Percentiles rank a stretch among this genome's conserved stretches.
Conservation (phyloP, 1,284 basidiomycete species). For the Austroboletus novae-zelandiae region DNA sequence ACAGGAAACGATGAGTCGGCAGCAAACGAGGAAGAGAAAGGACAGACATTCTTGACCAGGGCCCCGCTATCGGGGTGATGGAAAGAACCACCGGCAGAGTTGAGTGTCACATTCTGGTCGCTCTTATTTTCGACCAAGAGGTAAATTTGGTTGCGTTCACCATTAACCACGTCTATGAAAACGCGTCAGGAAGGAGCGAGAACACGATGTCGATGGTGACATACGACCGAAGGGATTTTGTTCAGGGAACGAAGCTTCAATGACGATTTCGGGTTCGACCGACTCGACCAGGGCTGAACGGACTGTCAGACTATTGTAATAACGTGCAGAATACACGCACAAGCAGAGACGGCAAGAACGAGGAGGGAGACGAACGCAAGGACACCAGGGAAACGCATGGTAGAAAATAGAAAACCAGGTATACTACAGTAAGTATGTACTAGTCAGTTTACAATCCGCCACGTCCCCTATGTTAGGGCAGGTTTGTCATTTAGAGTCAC, state of each 20-base stretch:
- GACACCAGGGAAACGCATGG: constrained; percentile 24
- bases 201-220: constrained; percentile 33
- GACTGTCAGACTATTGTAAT: constrained; percentile 5
- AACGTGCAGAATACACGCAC: constrained; percentile 16
- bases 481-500: constrained; percentile 14
- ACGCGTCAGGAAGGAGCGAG: constrained; percentile 9
- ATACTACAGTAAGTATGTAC: neutral
- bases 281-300: constrained; percentile 18
- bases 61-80: constrained; percentile 64
- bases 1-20: constrained; percentile 4
- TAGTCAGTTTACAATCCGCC: constrained; percentile 2
- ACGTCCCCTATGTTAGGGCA: constrained; percentile 29
- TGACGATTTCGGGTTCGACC: constrained; percentile 52
- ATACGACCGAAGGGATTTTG: constrained; percentile 80
- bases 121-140: constrained; percentile 77
- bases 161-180: constrained; percentile 75
- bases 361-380: constrained; percentile 20
- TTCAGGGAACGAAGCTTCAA: constrained; percentile 70
- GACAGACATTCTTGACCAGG: constrained; percentile 73
- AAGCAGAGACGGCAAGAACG: constrained; percentile 21
- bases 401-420: neutral
- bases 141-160: constrained; percentile 73
- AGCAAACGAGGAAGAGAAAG: neutral
- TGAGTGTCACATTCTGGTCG: constrained; percentile 71
- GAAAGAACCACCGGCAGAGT: constrained; percentile 70